A percentile compares a stretch with the other conserved stretches of the same genome.
Evolutionary conservation across 352 stramenopile species (phyloP).

Genomic region (Phytopythium aichiense): DNA sequence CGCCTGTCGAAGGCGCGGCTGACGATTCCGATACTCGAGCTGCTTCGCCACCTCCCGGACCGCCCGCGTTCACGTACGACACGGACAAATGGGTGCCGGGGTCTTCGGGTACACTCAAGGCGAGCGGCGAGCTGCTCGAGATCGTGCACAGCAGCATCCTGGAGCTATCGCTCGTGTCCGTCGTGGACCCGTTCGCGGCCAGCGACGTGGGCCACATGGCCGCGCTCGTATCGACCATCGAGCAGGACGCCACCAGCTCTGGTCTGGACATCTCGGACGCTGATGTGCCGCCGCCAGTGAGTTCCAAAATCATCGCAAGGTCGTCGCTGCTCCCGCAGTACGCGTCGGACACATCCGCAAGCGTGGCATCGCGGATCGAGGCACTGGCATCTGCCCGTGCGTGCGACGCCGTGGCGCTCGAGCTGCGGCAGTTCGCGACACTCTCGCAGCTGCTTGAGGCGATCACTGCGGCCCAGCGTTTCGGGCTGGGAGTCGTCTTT

Average conservation of each 20-base stretch:
- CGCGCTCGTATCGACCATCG: constrained; percentile 31
- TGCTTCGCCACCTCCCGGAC: neutral
- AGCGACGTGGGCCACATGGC: constrained; percentile 44
- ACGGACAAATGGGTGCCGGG: constrained; percentile 59
- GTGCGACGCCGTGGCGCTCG: constrained; percentile 55
- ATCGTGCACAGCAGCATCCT: constrained; percentile 45
- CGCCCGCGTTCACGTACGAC: constrained; percentile 46
- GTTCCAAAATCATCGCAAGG: neutral
- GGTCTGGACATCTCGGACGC: neutral
- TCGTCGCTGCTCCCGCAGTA: neutral
- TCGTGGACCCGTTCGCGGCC: constrained; percentile 64
- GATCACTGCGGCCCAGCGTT: constrained; percentile 39
- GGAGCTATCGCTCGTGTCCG: constrained; percentile 42
- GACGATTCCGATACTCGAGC: neutral
- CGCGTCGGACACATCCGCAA: constrained; percentile 39
- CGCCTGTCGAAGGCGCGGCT: neutral
- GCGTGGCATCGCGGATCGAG: constrained; percentile 35
- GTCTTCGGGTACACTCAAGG: constrained; percentile 39
- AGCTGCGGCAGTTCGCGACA: constrained; percentile 52
- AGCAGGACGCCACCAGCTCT: constrained; percentile 28
- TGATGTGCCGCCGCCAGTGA: neutral
- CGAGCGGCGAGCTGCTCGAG: constrained; percentile 59
- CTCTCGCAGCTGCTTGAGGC: constrained; percentile 38
- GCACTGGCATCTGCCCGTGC: constrained; percentile 45
- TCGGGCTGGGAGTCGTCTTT: constrained; percentile 52